Evolutionary conservation across 352 stramenopile genomes (phyloP).

Genomic region (Phytophthora chlamydospora): DNA sequence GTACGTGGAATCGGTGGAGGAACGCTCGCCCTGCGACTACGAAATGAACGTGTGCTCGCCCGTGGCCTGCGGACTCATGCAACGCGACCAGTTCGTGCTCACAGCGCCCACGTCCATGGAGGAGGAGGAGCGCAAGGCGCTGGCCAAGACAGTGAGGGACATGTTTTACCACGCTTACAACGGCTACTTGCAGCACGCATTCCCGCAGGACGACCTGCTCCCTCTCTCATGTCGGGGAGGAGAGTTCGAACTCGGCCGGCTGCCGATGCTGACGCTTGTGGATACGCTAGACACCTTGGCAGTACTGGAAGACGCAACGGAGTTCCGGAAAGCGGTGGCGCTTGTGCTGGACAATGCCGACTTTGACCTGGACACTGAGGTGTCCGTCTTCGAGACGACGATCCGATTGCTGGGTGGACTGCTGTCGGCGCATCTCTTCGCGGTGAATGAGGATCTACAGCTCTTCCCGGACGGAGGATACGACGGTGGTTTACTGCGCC

Average conservation of each 20-base stretch:
- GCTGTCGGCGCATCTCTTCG: conserved; percentile 90
- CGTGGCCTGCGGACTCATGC: conserved; percentile 72
- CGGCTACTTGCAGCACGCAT: conserved; percentile 85
- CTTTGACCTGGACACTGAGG: conserved; percentile 89
- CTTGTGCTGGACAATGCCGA: conserved; percentile 61
- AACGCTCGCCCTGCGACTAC: conserved; percentile 62
- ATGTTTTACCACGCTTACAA: conserved; percentile 93
- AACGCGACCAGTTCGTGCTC: conserved; percentile 73
- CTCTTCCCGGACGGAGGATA: conserved; percentile 84
- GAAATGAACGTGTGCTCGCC: conserved; percentile 75
- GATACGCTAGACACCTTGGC: conserved; percentile 92
- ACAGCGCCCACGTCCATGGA: conserved; percentile 52
- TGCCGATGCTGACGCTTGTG: conserved; percentile 90
- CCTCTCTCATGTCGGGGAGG: conserved; percentile 74
- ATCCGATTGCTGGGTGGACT: conserved; percentile 93
- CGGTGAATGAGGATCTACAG: conserved; percentile 54
- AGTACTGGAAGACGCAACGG: conserved; percentile 75
- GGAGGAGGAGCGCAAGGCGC: conserved; percentile 58
- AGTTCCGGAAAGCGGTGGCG: conserved; percentile 76
- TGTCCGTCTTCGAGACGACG: conserved; percentile 94
- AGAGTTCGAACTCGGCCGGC: conserved; percentile 78
- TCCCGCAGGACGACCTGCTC: conserved; percentile 80
- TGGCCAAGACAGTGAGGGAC: conserved; percentile 72
- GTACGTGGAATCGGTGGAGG: conserved; percentile 75
- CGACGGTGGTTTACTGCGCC: conserved; percentile 89